Conservation (phyloP, 2,329 filamentous ascomycete genomes). For the Fonsecaea monophora region DNA sequence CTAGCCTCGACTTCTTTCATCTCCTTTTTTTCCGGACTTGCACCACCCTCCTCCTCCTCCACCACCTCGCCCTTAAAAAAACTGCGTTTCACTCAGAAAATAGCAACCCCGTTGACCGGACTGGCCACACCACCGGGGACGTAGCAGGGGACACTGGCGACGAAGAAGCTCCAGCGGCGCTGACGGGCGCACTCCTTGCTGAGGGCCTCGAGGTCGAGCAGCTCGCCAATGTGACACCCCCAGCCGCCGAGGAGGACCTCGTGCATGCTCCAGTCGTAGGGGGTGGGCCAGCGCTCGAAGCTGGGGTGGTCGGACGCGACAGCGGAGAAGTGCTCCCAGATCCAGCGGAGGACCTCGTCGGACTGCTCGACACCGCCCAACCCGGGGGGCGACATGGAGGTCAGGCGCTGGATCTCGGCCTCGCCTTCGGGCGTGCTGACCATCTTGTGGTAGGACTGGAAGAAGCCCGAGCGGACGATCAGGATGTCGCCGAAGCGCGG, state of each 20-base stretch:
- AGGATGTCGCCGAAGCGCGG: constrained; percentile 42
- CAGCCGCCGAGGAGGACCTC: constrained; percentile 44
- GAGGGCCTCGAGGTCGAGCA: constrained; percentile 51
- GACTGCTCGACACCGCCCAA: constrained; percentile 46
- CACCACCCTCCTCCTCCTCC: too few species aligned
- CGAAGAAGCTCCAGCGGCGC: constrained; percentile 55
- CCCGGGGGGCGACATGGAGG: constrained; percentile 31
- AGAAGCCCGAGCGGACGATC: constrained; percentile 43
- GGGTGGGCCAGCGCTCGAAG: constrained; percentile 42
- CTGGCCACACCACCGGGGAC: constrained; percentile 41
- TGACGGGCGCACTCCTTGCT: constrained; percentile 47
- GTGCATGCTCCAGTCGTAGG: constrained; percentile 40
- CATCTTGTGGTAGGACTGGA: constrained; percentile 37
- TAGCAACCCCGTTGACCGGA: constrained; percentile 41
- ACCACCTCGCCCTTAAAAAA: too few species aligned
- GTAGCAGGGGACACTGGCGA: constrained; percentile 48
- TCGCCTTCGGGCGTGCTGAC: constrained; percentile 31
- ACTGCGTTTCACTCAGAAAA: constrained; percentile 30
- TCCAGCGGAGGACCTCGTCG: constrained; percentile 45
- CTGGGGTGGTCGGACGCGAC: constrained; percentile 46
- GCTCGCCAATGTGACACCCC: constrained; percentile 44
- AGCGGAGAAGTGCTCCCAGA: constrained; percentile 48
- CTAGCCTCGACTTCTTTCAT: too few species aligned
- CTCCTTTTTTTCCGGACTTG: too few species aligned
- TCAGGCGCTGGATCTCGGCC: constrained; percentile 35